Percentiles rank a stretch among this genome's conserved stretches.
These are phyloP conservation scores for Gracilaria vermiculophylla DNA, from an alignment of 23 red algal species.

Conservation along the genomic window DNA sequence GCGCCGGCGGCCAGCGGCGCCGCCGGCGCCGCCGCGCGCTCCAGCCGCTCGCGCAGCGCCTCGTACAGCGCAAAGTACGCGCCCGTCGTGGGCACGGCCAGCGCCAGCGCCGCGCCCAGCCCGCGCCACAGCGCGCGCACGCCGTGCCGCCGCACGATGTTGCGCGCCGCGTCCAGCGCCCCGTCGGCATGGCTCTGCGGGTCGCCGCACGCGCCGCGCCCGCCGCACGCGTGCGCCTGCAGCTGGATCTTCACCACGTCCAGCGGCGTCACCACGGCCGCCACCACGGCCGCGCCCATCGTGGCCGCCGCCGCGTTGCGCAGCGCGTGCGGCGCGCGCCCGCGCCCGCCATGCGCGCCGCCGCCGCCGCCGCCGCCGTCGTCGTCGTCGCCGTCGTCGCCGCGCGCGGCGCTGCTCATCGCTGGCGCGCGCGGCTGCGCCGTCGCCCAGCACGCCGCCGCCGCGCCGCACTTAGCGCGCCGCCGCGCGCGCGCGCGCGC, in stretches of 20 bases:
- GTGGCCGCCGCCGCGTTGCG: constrained; percentile 75
- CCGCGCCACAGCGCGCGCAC: constrained; percentile 92
- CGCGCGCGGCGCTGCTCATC: too few species aligned
- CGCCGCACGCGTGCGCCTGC: constrained; percentile 80
- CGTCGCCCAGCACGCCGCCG: constrained; percentile 24
- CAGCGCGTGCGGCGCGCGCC: background rate
- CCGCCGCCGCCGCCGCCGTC: background rate
- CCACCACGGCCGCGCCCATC: constrained; percentile 76
- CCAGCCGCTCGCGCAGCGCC: constrained; percentile 13
- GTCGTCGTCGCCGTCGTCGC: too few species aligned
- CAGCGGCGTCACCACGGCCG: constrained; percentile 86
- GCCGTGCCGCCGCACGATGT: constrained; percentile 64
- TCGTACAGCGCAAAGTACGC: constrained; percentile 97
- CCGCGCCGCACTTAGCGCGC: background rate
- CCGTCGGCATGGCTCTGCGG: constrained; percentile 32
- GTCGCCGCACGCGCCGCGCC: constrained; percentile 7
- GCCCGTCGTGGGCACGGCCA: constrained; percentile 87
- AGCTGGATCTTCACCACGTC: constrained; percentile 92
- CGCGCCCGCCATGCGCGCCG: background rate
- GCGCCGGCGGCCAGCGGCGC: constrained; percentile 59
- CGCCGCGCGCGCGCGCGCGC: constrained; percentile 51
- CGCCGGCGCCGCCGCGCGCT: background rate
- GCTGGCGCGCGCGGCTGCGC: constrained; percentile 24
- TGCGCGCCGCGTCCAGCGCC: constrained; percentile 58
- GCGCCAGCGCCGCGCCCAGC: constrained; percentile 56